Evolutionary conservation across 108 stramenopile species (phyloP).

Genomic region (Skeletonema menzelii): DNA sequence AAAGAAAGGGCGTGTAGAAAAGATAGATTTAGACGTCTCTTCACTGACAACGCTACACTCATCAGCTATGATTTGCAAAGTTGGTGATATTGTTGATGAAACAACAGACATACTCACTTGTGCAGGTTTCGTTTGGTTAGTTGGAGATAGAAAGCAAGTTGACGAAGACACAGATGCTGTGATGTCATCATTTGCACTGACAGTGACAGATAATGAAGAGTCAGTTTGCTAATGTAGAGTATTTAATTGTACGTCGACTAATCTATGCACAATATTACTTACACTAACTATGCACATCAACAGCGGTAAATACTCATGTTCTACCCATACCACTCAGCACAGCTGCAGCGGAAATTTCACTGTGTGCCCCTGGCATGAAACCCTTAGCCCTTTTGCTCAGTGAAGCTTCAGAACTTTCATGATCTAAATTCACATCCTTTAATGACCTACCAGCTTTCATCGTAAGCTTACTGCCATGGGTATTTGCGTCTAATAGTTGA

Average conservation of each 20-base stretch:
- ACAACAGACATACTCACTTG: slow-evolving; percentile 25
- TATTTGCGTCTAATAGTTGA: slow-evolving; percentile 44
- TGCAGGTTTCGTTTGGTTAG: slow-evolving; percentile 40
- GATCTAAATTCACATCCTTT: not conserved
- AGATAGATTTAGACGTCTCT: slow-evolving; percentile 6
- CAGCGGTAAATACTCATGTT: not conserved
- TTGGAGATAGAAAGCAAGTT: slow-evolving; percentile 19
- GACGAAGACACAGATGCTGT: slow-evolving; percentile 15
- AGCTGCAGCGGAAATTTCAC: slow-evolving; percentile 6
- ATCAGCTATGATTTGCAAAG: slow-evolving; percentile 13
- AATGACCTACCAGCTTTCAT: not conserved
- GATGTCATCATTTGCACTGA: slow-evolving; percentile 6
- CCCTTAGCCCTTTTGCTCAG: slow-evolving; percentile 37
- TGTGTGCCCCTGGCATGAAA: slow-evolving; percentile 20
- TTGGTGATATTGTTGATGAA: slow-evolving; percentile 24
- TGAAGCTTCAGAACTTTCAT: slow-evolving; percentile 17
- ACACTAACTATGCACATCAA: not conserved
- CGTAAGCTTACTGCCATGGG: slow-evolving; percentile 7
- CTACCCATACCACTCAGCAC: slow-evolving; percentile 1
- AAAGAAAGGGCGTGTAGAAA: slow-evolving; percentile 18
- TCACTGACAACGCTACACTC: slow-evolving; percentile 20
- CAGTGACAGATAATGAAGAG: not conserved
- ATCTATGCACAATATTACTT: not conserved
- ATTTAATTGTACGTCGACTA: not conserved
- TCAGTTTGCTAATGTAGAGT: not conserved